Conservation (phyloP, 768 basidiomycete genomes). For the Amanita pallidorosea region DNA sequence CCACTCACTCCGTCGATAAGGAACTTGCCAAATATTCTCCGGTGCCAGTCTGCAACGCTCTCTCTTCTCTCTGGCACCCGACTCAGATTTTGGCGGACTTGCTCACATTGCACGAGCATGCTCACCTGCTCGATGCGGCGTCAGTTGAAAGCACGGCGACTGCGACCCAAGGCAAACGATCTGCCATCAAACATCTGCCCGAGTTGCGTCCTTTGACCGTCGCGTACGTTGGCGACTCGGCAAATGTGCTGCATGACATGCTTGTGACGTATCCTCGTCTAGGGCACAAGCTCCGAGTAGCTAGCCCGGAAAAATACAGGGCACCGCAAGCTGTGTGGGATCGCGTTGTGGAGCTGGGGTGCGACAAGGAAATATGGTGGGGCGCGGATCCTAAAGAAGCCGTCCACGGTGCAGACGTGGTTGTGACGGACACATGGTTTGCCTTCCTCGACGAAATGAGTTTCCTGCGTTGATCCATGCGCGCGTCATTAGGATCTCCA, state of each 20-base stretch:
- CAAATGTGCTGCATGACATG: constrained; percentile 96
- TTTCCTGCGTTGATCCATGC: background rate
- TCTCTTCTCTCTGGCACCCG: constrained; percentile 94
- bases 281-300: constrained; percentile 79
- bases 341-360: constrained; percentile 63
- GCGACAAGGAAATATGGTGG: constrained; percentile 68
- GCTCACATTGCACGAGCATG: constrained; percentile 77
- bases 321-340: constrained; percentile 71
- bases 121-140: constrained; percentile 37
- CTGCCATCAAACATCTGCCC: constrained; percentile 19
- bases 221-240: constrained; percentile 89
- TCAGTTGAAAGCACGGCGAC: constrained; percentile 4
- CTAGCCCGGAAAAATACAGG: constrained; percentile 67
- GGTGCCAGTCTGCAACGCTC: constrained; percentile 92
- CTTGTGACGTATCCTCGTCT: constrained; percentile 89
- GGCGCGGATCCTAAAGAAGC: constrained; percentile 75
- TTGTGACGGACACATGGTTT: constrained; percentile 95
- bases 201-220: constrained; percentile 73
- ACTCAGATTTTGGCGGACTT: constrained; percentile 93
- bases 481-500: constrained; percentile 68
- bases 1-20: constrained; percentile 27
- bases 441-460: constrained; percentile 10
- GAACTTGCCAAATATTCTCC: constrained; percentile 84
- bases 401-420: constrained; percentile 83
- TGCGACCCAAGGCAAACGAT: constrained; percentile 1